Evolutionary conservation across 2,329 filamentous ascomycete species (phyloP), one percentile per base, ranked within the genome.

Genomic region (Phaeoacremonium minimum): DNA sequence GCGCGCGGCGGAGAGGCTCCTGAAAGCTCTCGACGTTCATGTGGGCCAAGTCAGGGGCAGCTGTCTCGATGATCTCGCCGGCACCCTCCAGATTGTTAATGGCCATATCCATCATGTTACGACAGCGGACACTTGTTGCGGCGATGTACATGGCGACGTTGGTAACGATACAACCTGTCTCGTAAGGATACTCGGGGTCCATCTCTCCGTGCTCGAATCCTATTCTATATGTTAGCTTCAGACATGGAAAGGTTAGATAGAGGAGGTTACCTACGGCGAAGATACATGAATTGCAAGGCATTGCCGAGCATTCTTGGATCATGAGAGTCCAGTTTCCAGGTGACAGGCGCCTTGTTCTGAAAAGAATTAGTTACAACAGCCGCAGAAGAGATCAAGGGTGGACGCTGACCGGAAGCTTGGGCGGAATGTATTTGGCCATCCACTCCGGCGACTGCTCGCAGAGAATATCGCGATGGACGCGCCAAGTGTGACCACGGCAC

Each of bases 1-100:
- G 41, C 5, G 47, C 46, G n/a, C 32, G 18, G 6, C 33, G 39
- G 7, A 59, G 36, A 2, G 45, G 47, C 7, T 36, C n/a, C 35
- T 50, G 43, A 6, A 58, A 35, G 4, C 12, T 26, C 2, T 42
- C 32, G 15, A 53, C 35, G 16, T 51, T 37, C 28, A 34, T 26
- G 16, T 37, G 30, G 17, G 35, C 42, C 18, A 37, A 7, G 20
- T 12, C 12, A 22, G 32, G 32, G 16, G 46, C 28, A 18, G 40
- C 42, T 7, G 47, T 41, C 1, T 71, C 72, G 3, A 85, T 48
- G 2, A 67, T 63, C 4, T 63, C 57, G 2, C 69, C 58, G 0
- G 77, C 75, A 30, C 72, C 58, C 2, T 70, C 58, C 67, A 85
- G 80, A 0, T 71, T 69, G 3, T 74, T 61, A 4, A 80, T 46